phyloP scores from a whole-genome alignment of 169 alveolate genomes.

The Toxoplasma gondii region DNA sequence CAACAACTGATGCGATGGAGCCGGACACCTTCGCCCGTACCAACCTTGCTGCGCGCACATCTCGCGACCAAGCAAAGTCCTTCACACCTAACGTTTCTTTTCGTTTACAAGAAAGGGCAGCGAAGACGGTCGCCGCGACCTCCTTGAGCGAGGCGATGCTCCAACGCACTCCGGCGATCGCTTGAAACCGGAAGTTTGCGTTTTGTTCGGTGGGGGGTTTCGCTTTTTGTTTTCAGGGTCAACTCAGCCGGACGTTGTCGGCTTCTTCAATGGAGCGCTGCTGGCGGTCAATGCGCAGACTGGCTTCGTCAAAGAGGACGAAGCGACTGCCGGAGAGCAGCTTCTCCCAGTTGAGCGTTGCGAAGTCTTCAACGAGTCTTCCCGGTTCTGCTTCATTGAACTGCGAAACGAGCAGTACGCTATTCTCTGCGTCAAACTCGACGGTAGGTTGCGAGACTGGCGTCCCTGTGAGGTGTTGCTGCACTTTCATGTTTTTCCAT shows the following conservation, averaged over 20 bases:
- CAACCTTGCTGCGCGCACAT: no score
- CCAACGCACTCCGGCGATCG: no score
- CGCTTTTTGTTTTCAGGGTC: slow-evolving; percentile 51
- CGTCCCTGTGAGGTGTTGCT: not conserved
- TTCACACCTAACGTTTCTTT: no score
- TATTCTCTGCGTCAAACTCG: slow-evolving; percentile 81
- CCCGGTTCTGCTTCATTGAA: slow-evolving; percentile 83
- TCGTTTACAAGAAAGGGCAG: no score
- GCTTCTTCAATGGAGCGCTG: slow-evolving; percentile 71
- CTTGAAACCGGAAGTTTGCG: no score
- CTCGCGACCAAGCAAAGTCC: no score
- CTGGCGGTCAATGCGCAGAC: slow-evolving; percentile 70
- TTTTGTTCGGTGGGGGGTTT: no score
- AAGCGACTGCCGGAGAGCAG: slow-evolving; percentile 33
- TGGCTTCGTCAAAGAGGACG: slow-evolving; percentile 37
- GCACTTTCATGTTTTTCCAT: not conserved
- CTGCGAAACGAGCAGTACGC: slow-evolving; percentile 82
- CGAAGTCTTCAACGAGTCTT: slow-evolving; percentile 66
- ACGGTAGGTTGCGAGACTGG: slow-evolving; percentile 69
- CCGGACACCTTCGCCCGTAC: no score
- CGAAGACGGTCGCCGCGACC: no score
- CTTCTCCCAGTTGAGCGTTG: slow-evolving; percentile 69
- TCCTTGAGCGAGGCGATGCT: no score
- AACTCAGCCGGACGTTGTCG: slow-evolving; percentile 69
- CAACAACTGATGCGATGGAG: no score